Evolutionary conservation across 257 asterid genomes (phyloP).

Genomic region (Thymus mandschuricus): DNA sequence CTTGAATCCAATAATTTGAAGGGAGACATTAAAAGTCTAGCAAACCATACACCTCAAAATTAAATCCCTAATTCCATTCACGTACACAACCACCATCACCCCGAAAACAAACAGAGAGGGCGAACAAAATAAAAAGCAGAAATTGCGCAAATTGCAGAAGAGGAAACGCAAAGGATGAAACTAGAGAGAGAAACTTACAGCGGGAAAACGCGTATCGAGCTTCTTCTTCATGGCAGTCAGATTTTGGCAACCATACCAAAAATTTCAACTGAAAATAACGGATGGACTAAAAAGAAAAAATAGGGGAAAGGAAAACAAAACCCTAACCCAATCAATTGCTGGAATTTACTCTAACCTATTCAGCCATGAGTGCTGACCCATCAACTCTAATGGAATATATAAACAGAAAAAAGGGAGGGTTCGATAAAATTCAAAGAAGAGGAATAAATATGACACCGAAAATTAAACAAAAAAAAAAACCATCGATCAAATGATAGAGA

Average conservation of each 20-base stretch:
- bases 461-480: neutral
- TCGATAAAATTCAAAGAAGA: neutral
- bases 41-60: neutral
- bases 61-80: neutral
- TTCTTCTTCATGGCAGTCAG: constrained; percentile 67
- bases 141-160: constrained; percentile 15
- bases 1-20: no score
- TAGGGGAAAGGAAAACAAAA: neutral
- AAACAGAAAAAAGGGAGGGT: neutral
- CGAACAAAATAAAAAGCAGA: neutral
- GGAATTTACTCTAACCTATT: neutral
- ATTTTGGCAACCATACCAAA: constrained; percentile 30
- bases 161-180: neutral
- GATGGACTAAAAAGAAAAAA: neutral
- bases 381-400: neutral
- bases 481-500: constrained; percentile 26
- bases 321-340: constrained; percentile 29
- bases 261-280: constrained; percentile 21
- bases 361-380: constrained; percentile 30
- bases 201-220: constrained; percentile 73
- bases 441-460: neutral
- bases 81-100: neutral
- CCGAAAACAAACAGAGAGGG: neutral
- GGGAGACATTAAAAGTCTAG: neutral
- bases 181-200: constrained; percentile 44